phyloP scores from a whole-genome alignment of 2,329 filamentous ascomycete genomes.

The Exophiala bonariae region DNA sequence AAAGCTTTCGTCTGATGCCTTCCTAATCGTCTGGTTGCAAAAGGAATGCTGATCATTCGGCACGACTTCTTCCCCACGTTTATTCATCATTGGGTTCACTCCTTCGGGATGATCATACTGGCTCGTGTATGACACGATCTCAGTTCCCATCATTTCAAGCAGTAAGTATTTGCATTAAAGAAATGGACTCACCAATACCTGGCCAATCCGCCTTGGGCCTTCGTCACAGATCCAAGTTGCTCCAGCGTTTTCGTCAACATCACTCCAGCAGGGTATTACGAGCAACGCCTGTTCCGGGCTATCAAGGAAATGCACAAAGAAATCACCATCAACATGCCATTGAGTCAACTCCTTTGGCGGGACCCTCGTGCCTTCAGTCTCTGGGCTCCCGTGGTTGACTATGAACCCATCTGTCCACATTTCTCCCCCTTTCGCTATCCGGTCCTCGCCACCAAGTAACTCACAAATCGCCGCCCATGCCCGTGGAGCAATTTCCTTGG shows the following conservation, averaged over 20 bases:
- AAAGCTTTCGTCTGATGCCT: constrained; percentile 39
- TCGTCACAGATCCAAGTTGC: constrained; percentile 65
- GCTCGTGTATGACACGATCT: not conserved
- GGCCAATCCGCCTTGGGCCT: constrained; percentile 58
- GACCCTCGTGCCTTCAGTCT: constrained; percentile 50
- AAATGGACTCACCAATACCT: constrained; percentile 44
- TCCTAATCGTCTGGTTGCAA: constrained; percentile 43
- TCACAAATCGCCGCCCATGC: constrained; percentile 69
- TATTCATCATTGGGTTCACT: constrained; percentile 49
- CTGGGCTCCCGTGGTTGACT: constrained; percentile 64
- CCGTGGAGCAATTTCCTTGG: constrained; percentile 59
- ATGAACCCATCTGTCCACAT: constrained; percentile 68
- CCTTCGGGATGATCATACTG: constrained; percentile 61
- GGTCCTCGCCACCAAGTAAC: constrained; percentile 63
- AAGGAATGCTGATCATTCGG: constrained; percentile 8
- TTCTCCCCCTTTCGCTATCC: constrained; percentile 44
- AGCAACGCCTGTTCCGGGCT: constrained; percentile 68
- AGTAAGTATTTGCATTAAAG: not conserved
- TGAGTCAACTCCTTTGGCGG: constrained; percentile 53
- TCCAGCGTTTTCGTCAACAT: constrained; percentile 61
- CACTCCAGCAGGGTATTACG: constrained; percentile 67
- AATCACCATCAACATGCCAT: constrained; percentile 73
- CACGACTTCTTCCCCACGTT: constrained; percentile 49
- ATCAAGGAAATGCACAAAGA: constrained; percentile 71
- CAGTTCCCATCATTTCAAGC: not conserved